These are phyloP conservation scores for Plasmodium falciparum DNA, from an alignment of 169 alveolate species.

Conservation along the genomic window DNA sequence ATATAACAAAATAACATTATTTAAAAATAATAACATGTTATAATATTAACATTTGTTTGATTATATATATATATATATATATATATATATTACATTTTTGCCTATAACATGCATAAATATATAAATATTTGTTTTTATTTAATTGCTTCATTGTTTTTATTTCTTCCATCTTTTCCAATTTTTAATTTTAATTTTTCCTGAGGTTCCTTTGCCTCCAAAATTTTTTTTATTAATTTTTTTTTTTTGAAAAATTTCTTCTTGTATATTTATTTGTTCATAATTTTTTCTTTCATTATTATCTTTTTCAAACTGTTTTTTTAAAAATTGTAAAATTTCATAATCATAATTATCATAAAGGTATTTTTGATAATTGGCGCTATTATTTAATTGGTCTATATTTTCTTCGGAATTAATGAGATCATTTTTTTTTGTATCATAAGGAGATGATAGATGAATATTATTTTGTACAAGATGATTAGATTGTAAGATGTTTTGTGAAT, in stretches of 20 bases:
- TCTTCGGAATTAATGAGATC: not conserved
- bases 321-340: slow-evolving; percentile 45
- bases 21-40: too few relatives aligned
- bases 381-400: slow-evolving; percentile 1
- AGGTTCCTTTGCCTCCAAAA: slow-evolving; percentile 74
- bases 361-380: slow-evolving; percentile 30
- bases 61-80: too few relatives aligned
- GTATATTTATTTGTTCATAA: slow-evolving; percentile 40
- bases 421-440: not conserved
- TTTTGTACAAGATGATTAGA: too few relatives aligned
- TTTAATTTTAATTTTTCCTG: slow-evolving; percentile 69
- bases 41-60: too few relatives aligned
- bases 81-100: too few relatives aligned
- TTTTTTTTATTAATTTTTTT: slow-evolving; percentile 54
- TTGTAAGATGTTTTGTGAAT: too few relatives aligned
- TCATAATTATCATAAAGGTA: slow-evolving; percentile 56
- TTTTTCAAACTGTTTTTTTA: slow-evolving; percentile 36
- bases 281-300: slow-evolving; percentile 66
- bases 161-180: slow-evolving; percentile 77
- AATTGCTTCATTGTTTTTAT: slow-evolving; percentile 9
- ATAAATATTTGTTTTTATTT: too few relatives aligned
- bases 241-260: slow-evolving; percentile 54
- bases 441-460: too few relatives aligned
- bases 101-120: too few relatives aligned
- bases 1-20: too few relatives aligned